Percentiles rank a stretch among this genome's conserved stretches.
These are phyloP conservation scores for Colletotrichum lentis DNA, from an alignment of 2,329 filamentous ascomycete species.

Conservation along the genomic window DNA sequence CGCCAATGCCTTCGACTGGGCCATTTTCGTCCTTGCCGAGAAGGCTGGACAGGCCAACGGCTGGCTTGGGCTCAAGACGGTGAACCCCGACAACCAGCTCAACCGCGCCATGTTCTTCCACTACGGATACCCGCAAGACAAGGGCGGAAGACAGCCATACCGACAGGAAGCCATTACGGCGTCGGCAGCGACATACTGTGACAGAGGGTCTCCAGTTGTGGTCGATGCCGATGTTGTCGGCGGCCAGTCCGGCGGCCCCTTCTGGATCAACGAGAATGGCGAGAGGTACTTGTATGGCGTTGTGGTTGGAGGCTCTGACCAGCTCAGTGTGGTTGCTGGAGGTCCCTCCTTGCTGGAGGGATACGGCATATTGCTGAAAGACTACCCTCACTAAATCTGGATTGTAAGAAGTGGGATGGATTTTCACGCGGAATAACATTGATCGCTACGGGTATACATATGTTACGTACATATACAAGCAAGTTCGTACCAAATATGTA, in stretches of 20 bases:
- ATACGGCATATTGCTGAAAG: constrained; percentile 21
- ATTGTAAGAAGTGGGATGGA: not conserved
- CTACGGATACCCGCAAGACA: constrained; percentile 41
- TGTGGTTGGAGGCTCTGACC: constrained; percentile 14
- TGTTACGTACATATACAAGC: too few species aligned
- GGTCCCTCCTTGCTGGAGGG: constrained; percentile 20
- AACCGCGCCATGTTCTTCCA: constrained; percentile 39
- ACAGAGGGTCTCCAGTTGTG: constrained; percentile 23
- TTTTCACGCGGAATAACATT: too few species aligned
- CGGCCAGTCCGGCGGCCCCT: constrained; percentile 27
- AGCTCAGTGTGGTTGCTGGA: constrained; percentile 11
- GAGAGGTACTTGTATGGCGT: constrained; percentile 27
- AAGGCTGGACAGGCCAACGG: constrained; percentile 42
- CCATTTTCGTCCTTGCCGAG: constrained; percentile 42
- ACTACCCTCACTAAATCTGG: constrained; percentile 20
- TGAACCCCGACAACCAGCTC: constrained; percentile 32
- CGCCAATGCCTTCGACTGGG: constrained; percentile 41
- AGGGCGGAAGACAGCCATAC: constrained; percentile 35
- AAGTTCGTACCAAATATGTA: too few species aligned
- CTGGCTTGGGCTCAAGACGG: constrained; percentile 41
- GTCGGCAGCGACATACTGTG: constrained; percentile 17
- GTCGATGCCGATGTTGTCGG: constrained; percentile 25
- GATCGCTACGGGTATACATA: too few species aligned
- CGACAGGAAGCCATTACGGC: constrained; percentile 34
- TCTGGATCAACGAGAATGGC: constrained; percentile 29